Percentiles rank a stretch among this genome's conserved stretches.
These are phyloP conservation scores for Fraxinus anomala DNA, from an alignment of 257 asterid genomes.

Conservation along the genomic window DNA sequence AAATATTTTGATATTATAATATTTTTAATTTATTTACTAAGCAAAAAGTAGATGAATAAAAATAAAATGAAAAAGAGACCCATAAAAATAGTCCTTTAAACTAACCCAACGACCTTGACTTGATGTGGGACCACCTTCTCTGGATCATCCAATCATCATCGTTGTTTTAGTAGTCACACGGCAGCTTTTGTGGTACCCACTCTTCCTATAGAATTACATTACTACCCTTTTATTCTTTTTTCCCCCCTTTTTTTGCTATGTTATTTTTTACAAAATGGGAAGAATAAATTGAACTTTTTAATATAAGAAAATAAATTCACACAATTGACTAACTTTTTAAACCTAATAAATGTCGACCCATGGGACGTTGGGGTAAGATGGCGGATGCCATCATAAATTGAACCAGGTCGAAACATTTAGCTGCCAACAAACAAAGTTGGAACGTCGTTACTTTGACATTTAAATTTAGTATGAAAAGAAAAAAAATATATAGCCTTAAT, in stretches of 20 bases:
- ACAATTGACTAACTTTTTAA: too few relatives aligned
- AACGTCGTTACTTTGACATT: background rate
- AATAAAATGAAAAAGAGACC: background rate
- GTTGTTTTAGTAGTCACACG: background rate
- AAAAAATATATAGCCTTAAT: background rate
- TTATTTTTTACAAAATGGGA: background rate
- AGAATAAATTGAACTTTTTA: too few relatives aligned
- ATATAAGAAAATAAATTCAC: too few relatives aligned
- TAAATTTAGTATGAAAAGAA: background rate
- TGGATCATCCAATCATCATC: background rate
- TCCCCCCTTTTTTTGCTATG: background rate
- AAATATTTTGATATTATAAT: too few relatives aligned
- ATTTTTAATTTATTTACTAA: too few relatives aligned
- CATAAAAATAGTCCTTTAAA: background rate
- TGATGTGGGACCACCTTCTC: background rate
- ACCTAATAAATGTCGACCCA: too few relatives aligned
- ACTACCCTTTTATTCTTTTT: background rate
- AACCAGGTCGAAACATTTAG: too few relatives aligned
- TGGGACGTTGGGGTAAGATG: too few relatives aligned
- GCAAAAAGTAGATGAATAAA: background rate
- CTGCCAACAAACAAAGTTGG: too few relatives aligned
- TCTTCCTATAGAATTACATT: background rate
- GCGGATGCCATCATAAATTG: too few relatives aligned
- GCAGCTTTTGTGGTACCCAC: background rate
- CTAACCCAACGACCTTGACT: slow-evolving; percentile 1